Evolutionary conservation across 2,329 filamentous ascomycete genomes (phyloP).

Genomic region (Nemania serpens): DNA sequence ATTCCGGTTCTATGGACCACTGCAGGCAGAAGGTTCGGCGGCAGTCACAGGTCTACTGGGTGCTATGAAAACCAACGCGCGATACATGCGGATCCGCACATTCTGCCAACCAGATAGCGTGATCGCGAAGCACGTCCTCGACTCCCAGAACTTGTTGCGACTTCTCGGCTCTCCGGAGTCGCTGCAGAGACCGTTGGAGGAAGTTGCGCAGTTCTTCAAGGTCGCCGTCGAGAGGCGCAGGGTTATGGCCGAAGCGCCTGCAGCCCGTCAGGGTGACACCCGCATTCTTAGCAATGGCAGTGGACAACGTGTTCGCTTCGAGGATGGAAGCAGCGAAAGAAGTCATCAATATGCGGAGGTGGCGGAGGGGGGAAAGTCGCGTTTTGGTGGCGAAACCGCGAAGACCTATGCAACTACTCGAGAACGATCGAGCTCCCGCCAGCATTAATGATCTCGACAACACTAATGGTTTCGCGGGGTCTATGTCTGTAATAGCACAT

Average conservation of each 20-base stretch:
- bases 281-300: slow-evolving; percentile 9
- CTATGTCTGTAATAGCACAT: background rate
- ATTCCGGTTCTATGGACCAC: slow-evolving; percentile 60
- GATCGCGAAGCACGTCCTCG: slow-evolving; percentile 61
- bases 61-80: slow-evolving; percentile 57
- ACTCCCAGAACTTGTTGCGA: slow-evolving; percentile 56
- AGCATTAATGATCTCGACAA: slow-evolving; percentile 5
- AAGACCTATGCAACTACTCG: slow-evolving; percentile 19
- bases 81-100: slow-evolving; percentile 58
- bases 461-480: no score
- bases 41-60: slow-evolving; percentile 55
- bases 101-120: slow-evolving; percentile 63
- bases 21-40: slow-evolving; percentile 46
- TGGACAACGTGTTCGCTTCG: slow-evolving; percentile 21
- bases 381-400: slow-evolving; percentile 21
- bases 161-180: slow-evolving; percentile 52
- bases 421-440: background rate
- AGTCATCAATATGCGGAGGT: background rate
- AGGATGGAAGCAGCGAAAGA: background rate
- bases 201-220: slow-evolving; percentile 60
- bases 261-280: background rate
- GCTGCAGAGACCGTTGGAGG: slow-evolving; percentile 52
- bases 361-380: background rate
- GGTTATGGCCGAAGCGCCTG: slow-evolving; percentile 21
- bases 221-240: slow-evolving; percentile 54